phyloP scores from a whole-genome alignment of 2,329 filamentous ascomycete species.

The Calonectria pauciramosa region DNA sequence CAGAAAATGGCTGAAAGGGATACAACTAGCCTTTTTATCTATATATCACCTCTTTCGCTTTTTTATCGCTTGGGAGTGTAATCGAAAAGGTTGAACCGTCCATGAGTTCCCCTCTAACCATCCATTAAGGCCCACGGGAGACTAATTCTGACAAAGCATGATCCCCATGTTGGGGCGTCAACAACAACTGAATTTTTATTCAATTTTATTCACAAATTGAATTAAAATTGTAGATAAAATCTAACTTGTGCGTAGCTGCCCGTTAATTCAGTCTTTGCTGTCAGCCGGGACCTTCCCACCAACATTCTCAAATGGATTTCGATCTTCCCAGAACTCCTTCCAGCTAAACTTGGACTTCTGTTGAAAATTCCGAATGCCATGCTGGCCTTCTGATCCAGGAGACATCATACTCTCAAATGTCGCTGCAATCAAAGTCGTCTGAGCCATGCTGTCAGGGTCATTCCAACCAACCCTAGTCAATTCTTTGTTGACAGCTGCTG shows the following conservation, averaged over 20 bases:
- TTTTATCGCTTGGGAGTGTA: too few relatives aligned
- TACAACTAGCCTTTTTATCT: too few relatives aligned
- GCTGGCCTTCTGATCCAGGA: constrained; percentile 20
- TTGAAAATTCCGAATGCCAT: constrained; percentile 24
- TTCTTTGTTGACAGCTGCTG: constrained; percentile 26
- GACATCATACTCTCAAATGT: constrained; percentile 22
- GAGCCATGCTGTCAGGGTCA: not conserved
- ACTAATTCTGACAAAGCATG: not conserved
- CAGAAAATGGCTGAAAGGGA: too few relatives aligned
- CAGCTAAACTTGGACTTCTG: constrained; percentile 5
- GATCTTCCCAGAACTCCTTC: not conserved
- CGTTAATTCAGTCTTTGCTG: too few relatives aligned
- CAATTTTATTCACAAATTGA: too few relatives aligned
- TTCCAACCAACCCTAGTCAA: constrained; percentile 10
- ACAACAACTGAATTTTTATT: too few relatives aligned
- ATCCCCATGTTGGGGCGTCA: not conserved
- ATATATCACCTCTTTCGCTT: too few relatives aligned
- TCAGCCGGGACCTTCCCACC: not conserved
- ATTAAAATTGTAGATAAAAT: too few relatives aligned
- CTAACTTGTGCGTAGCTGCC: too few relatives aligned
- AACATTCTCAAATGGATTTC: not conserved
- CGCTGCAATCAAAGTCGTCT: not conserved
- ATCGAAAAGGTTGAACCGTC: too few relatives aligned
- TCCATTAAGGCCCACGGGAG: not conserved
- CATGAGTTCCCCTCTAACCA: too few relatives aligned